These are phyloP conservation scores for Thraustotheca clavata DNA, from an alignment of 352 stramenopile genomes.

Conservation along the genomic window DNA sequence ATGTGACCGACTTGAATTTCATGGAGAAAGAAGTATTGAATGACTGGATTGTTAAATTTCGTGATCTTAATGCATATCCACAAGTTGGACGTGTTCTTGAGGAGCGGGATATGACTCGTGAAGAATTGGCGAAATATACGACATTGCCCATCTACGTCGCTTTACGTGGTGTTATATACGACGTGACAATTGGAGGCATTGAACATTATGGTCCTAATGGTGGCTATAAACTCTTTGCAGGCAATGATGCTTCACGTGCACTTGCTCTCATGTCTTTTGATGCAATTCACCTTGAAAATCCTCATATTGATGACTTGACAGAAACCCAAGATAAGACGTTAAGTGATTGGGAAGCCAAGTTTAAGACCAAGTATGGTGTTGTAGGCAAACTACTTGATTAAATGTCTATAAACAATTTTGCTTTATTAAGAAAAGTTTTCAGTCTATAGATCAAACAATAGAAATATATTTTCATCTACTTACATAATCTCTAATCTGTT, in stretches of 20 bases:
- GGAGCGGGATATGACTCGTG: conserved; percentile 58
- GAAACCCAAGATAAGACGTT: conserved; percentile 91
- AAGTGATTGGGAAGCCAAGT: conserved; percentile 94
- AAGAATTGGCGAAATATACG: conserved; percentile 81
- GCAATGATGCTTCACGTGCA: conserved; percentile 90
- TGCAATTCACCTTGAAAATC: conserved; percentile 88
- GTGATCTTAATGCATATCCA: conserved; percentile 93
- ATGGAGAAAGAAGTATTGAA: conserved; percentile 83
- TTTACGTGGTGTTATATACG: conserved; percentile 93
- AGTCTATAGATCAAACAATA: not conserved
- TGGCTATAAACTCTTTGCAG: conserved; percentile 94
- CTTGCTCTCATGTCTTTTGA: conserved; percentile 96
- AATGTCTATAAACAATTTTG: too few species aligned
- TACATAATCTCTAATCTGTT: conserved; percentile 22
- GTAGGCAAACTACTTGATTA: conserved; percentile 67
- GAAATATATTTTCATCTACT: not conserved
- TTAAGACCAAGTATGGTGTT: conserved; percentile 92
- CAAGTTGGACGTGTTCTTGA: conserved; percentile 89
- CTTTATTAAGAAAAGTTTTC: not conserved
- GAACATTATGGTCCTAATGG: conserved; percentile 91
- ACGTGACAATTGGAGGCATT: conserved; percentile 92
- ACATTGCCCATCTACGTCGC: conserved; percentile 91
- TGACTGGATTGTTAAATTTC: conserved; percentile 94
- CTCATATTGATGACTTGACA: conserved; percentile 84
- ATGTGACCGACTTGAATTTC: conserved; percentile 65